Conservation (phyloP, 2,329 filamentous ascomycete genomes). For the Aspergillus hiratsukae region DNA sequence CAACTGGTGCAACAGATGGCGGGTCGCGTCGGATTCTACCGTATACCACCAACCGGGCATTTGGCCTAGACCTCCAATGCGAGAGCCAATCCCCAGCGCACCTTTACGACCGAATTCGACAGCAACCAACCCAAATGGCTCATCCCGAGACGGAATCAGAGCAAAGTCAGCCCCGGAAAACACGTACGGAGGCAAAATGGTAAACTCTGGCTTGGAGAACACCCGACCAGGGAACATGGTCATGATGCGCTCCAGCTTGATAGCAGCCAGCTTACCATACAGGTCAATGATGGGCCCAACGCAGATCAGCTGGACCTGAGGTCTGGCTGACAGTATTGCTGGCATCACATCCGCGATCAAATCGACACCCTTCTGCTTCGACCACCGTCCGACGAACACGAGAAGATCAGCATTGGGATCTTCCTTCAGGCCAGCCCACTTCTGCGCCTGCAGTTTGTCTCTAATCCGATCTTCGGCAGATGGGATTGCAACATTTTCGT, state of each 20-base stretch:
- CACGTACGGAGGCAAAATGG: constrained; percentile 61
- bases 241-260: constrained; percentile 63
- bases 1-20: constrained; percentile 62
- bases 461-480: constrained; percentile 50
- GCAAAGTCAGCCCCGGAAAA: constrained; percentile 68
- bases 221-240: constrained; percentile 61
- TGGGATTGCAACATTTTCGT: constrained; percentile 51
- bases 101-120: constrained; percentile 67
- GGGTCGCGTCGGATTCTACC: constrained; percentile 60
- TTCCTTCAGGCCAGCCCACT: constrained; percentile 62
- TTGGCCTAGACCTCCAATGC: constrained; percentile 62
- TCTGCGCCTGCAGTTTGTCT: constrained; percentile 58
- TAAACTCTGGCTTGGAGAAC: constrained; percentile 66
- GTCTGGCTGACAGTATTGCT: constrained; percentile 56
- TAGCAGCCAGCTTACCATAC: constrained; percentile 63
- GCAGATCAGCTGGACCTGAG: constrained; percentile 58
- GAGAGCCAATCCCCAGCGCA: constrained; percentile 61
- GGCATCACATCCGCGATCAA: constrained; percentile 67
- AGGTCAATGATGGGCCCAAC: constrained; percentile 64
- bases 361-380: constrained; percentile 65
- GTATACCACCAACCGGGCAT: constrained; percentile 71
- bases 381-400: constrained; percentile 67
- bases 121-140: constrained; percentile 65
- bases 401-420: constrained; percentile 61
- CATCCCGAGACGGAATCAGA: constrained; percentile 63